Base-by-base conservation (phyloP, 148 eudicot species). In the Pharnaceum exiguum region DNA sequence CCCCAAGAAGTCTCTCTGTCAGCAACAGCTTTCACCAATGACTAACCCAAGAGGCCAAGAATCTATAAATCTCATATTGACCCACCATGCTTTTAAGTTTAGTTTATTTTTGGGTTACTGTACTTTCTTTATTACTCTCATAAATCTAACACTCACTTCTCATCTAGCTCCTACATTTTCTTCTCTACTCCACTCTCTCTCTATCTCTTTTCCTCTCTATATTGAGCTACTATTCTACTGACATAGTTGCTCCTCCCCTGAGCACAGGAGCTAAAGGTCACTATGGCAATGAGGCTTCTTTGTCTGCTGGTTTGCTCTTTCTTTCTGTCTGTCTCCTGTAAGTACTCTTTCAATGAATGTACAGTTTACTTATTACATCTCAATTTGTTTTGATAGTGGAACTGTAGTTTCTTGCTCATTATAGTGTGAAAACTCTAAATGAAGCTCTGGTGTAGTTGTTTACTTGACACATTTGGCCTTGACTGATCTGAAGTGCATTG, bases 291-390 rank as follows among this genome's bases (percentile, higher is more conserved):
- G 66, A 68, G 11, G 39, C 51, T 54, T 31, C 47, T 69, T 18
- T 13, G 43, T 43, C 33, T 69, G 38, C 53, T 38, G 48, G 40
- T 65, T 1, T 30, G 56, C 43, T 31, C 65, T 15, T 59, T 71
- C n/a, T 45, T 79, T 22, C 27, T 67, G 42, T 52, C 68, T 51
- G 27, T 58, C 54, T 79, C 77, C 31, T 19, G 83, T 79, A 71
- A 71, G 77, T 67, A 31, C 13, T 17, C 10, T 7, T 8, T 25
- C n/a, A n/a, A n/a, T n/a, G n/a, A n/a, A n/a, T 12, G 18, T 19
- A 17, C 47, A 29, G 1, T 37, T 4, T 22, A 15, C 24, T 3
- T 25, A 11, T 18, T 18, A 1, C 18, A 35, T 10, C 39, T 24
- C 2, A 15, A 11, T 0, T 3, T 18, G 22, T 44, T 11, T 29